These are phyloP conservation scores for Boletus tylopilopsis DNA, from an alignment of 768 basidiomycete species.

Conservation along the genomic window DNA sequence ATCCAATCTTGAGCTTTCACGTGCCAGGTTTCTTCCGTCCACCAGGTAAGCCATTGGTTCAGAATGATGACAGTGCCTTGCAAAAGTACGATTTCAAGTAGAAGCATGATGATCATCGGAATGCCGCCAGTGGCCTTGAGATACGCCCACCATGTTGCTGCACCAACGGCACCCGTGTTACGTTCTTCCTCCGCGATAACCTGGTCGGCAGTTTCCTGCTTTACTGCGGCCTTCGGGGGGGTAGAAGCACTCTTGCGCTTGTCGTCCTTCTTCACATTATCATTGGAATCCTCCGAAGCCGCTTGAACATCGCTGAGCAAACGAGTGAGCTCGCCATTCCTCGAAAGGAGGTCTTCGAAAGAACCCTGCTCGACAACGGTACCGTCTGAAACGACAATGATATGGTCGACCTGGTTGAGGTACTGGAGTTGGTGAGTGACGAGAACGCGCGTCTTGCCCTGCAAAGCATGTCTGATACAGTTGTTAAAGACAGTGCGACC, in stretches of 20 bases:
- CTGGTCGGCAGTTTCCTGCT: slow-evolving; percentile 11
- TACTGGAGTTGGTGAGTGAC: slow-evolving; percentile 32
- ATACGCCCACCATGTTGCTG: slow-evolving; percentile 30
- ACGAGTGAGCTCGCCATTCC: slow-evolving; percentile 25
- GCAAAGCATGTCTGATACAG: slow-evolving; percentile 21
- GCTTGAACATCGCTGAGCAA: slow-evolving; percentile 22
- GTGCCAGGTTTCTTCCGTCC: slow-evolving; percentile 24
- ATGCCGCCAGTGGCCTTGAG: slow-evolving; percentile 28
- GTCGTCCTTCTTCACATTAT: slow-evolving; percentile 10
- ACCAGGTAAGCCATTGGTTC: slow-evolving; percentile 31
- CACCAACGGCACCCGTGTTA: slow-evolving; percentile 20
- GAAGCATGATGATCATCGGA: slow-evolving; percentile 16
- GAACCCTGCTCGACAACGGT: slow-evolving; percentile 42
- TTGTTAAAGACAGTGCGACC: slow-evolving; percentile 32
- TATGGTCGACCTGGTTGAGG: slow-evolving; percentile 37
- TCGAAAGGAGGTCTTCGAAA: slow-evolving; percentile 36
- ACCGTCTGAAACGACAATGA: slow-evolving; percentile 47
- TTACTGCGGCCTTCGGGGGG: slow-evolving; percentile 4
- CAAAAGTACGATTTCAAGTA: slow-evolving; percentile 19
- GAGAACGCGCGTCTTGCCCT: slow-evolving; percentile 26
- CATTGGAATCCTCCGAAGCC: slow-evolving; percentile 1
- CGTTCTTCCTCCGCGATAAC: slow-evolving; percentile 27
- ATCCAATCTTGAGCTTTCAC: slow-evolving; percentile 27
- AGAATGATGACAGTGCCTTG: slow-evolving; percentile 25
- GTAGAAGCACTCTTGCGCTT: slow-evolving; percentile 20